phyloP scores from a whole-genome alignment of 75 land plant species.

The Selaginella tamariscina region DNA sequence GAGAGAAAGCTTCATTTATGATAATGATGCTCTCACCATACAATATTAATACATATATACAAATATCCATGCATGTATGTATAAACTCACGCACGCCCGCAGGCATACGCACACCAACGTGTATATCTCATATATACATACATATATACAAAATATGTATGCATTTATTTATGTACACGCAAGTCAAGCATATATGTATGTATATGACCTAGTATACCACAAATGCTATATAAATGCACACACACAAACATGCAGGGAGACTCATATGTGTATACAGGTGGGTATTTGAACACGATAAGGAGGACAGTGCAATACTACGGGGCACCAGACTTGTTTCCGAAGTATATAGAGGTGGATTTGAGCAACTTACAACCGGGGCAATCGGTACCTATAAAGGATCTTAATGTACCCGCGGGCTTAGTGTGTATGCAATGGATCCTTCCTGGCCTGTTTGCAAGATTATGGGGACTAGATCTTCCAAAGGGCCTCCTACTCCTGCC shows the following conservation, averaged over 20 bases:
- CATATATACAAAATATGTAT: background rate
- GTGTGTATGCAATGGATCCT: slow-evolving; percentile 31
- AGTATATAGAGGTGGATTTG: slow-evolving; percentile 81
- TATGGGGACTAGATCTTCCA: slow-evolving; percentile 28
- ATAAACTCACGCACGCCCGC: too few relatives aligned
- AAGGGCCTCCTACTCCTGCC: slow-evolving; percentile 16
- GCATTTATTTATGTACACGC: too few relatives aligned
- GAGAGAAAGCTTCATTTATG: background rate
- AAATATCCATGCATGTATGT: too few relatives aligned
- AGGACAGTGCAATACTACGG: slow-evolving; percentile 60
- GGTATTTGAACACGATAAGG: slow-evolving; percentile 54
- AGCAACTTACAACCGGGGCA: slow-evolving; percentile 68
- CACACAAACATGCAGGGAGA: too few relatives aligned
- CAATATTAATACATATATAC: too few relatives aligned
- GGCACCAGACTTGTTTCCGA: slow-evolving; percentile 78
- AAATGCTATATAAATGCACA: too few relatives aligned
- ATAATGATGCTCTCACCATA: too few relatives aligned
- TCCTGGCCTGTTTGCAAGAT: slow-evolving; percentile 57
- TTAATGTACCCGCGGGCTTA: slow-evolving; percentile 70
- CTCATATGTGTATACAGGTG: slow-evolving; percentile 33
- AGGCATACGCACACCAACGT: too few relatives aligned
- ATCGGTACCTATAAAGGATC: slow-evolving; percentile 51
- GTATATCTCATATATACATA: too few relatives aligned
- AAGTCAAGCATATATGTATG: too few relatives aligned
- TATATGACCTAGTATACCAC: too few relatives aligned